These are phyloP conservation scores for Gautieria morchelliformis DNA, from an alignment of 768 basidiomycete genomes.

Conservation along the genomic window DNA sequence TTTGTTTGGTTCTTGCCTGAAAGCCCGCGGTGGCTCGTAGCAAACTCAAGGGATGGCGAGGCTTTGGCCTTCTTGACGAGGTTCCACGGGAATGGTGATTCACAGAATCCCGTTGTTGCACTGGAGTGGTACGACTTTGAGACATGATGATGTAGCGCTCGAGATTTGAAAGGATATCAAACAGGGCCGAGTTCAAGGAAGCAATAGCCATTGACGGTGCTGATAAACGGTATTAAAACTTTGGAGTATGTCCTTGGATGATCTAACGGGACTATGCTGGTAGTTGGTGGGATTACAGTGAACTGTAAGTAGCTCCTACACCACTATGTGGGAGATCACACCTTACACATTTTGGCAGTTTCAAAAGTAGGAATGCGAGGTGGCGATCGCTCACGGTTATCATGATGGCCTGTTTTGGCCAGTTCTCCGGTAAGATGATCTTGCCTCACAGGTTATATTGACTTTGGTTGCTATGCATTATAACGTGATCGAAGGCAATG, in stretches of 20 bases:
- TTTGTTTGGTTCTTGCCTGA: conserved; percentile 26
- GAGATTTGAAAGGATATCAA: neutral
- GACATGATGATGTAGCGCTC: neutral
- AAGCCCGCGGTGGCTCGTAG: conserved; percentile 48
- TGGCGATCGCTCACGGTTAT: conserved; percentile 40
- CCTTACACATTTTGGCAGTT: conserved; percentile 9
- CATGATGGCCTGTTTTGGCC: conserved; percentile 27
- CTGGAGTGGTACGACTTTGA: conserved; percentile 31
- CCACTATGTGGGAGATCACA: neutral
- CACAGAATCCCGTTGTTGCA: conserved; percentile 38
- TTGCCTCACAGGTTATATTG: conserved; percentile 28
- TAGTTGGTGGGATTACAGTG: conserved; percentile 43
- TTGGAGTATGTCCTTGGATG: neutral
- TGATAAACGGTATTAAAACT: conserved; percentile 30
- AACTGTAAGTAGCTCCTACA: conserved; percentile 17
- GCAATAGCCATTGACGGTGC: conserved; percentile 39
- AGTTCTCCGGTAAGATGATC: conserved; percentile 11
- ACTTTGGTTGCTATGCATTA: conserved; percentile 28
- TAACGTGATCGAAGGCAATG: conserved; percentile 28
- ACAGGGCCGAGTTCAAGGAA: conserved; percentile 35
- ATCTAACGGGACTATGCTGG: neutral
- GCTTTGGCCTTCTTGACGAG: conserved; percentile 38
- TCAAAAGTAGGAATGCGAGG: conserved; percentile 36
- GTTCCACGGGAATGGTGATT: conserved; percentile 44
- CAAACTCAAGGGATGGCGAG: conserved; percentile 38